phyloP scores from a whole-genome alignment of 1,284 basidiomycete species.

The Porogramme epimiltina region DNA sequence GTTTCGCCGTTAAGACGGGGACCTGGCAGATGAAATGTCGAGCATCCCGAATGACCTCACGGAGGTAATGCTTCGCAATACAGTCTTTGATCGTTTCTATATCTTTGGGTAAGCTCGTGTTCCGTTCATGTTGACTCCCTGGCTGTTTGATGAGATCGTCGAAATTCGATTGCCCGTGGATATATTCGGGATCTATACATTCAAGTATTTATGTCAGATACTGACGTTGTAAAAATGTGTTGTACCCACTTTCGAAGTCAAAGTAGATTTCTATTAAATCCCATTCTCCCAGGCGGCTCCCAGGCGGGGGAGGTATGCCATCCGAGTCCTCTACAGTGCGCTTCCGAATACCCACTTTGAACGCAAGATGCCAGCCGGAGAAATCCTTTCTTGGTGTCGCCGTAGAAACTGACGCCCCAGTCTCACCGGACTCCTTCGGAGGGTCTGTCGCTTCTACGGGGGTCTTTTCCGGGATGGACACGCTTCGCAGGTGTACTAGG shows the following conservation, averaged over 20 bases:
- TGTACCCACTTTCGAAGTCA: conserved; percentile 31
- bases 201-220: too few relatives aligned
- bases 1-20: conserved; percentile 30
- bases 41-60: conserved; percentile 24
- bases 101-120: conserved; percentile 26
- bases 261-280: conserved; percentile 33
- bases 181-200: conserved; percentile 30
- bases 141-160: conserved; percentile 23
- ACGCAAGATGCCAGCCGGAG: conserved; percentile 33
- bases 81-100: conserved; percentile 33
- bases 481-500: conserved; percentile 27
- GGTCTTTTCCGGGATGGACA: too few relatives aligned
- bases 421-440: too few relatives aligned
- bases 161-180: conserved; percentile 33
- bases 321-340: conserved; percentile 21
- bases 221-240: not conserved
- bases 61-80: conserved; percentile 33
- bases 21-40: conserved; percentile 34
- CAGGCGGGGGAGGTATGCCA: conserved; percentile 26
- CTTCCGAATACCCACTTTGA: conserved; percentile 31
- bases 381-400: conserved; percentile 20
- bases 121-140: conserved; percentile 20
- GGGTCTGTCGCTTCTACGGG: too few relatives aligned
- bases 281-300: conserved; percentile 19
- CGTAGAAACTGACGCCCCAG: too few relatives aligned